phyloP scores from a whole-genome alignment of 2,329 filamentous ascomycete genomes.

The Aciculosporium take region DNA sequence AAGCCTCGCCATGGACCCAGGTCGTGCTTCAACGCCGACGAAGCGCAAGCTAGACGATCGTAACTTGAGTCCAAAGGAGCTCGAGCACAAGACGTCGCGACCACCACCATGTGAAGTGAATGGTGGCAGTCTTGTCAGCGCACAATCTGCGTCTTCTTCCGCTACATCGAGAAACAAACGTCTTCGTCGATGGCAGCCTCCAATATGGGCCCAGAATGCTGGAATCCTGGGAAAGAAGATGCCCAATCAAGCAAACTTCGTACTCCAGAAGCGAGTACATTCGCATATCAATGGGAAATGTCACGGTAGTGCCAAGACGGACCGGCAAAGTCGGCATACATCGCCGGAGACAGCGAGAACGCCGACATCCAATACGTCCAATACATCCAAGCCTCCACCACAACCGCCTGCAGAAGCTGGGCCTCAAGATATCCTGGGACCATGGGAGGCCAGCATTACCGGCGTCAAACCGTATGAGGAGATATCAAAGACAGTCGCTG shows the following conservation, averaged over 20 bases:
- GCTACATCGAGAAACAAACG: slow-evolving; percentile 26
- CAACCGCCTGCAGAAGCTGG: slow-evolving; percentile 14
- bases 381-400: slow-evolving; percentile 10
- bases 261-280: slow-evolving; percentile 26
- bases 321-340: slow-evolving; percentile 27
- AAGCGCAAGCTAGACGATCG: slow-evolving; percentile 27
- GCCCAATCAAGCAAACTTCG: slow-evolving; percentile 30
- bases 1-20: slow-evolving; percentile 16
- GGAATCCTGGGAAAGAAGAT: slow-evolving; percentile 20
- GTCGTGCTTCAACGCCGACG: slow-evolving; percentile 22
- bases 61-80: slow-evolving; percentile 32
- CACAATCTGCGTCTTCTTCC: slow-evolving; percentile 18
- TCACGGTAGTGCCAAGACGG: slow-evolving; percentile 15
- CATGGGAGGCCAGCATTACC: slow-evolving; percentile 55
- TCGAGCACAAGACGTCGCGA: slow-evolving; percentile 33
- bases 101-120: slow-evolving; percentile 37
- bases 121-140: slow-evolving; percentile 17
- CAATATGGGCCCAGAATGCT: slow-evolving; percentile 34
- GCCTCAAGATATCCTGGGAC: slow-evolving; percentile 29
- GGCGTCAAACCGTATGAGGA: slow-evolving; percentile 60
- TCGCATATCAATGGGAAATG: slow-evolving; percentile 25
- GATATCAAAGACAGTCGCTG: slow-evolving; percentile 59
- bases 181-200: slow-evolving; percentile 22
- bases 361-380: slow-evolving; percentile 12
- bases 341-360: slow-evolving; percentile 32